Evolutionary conservation across 768 basidiomycete genomes (phyloP).

Genomic region (Termitomyces sp.): DNA sequence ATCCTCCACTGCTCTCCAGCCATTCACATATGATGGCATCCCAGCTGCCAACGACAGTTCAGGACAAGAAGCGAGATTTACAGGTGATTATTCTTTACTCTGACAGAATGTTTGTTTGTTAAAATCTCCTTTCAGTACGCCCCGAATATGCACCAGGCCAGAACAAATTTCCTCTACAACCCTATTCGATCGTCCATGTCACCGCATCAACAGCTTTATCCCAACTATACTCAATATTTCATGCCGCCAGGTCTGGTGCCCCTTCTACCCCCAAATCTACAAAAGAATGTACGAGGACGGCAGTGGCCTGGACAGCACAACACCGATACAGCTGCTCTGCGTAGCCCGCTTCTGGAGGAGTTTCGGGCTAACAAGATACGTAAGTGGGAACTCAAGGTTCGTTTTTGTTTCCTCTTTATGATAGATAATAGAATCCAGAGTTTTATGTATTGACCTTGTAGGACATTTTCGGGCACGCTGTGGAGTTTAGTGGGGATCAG

Average conservation of each 20-base stretch:
- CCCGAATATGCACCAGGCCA: conserved; percentile 35
- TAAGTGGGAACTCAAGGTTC: conserved; percentile 79
- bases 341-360: conserved; percentile 78
- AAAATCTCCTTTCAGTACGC: conserved; percentile 5
- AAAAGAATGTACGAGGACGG: conserved; percentile 39
- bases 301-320: conserved; percentile 33
- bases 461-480: conserved; percentile 84
- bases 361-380: conserved; percentile 77
- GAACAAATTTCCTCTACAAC: conserved; percentile 37
- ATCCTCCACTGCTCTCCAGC: conserved; percentile 1
- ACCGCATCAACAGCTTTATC: conserved; percentile 41
- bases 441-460: conserved; percentile 25
- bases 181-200: conserved; percentile 39
- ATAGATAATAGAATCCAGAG: neutral
- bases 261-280: conserved; percentile 28
- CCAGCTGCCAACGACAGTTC: conserved; percentile 38
- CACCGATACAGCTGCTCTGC: conserved; percentile 33
- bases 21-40: conserved; percentile 53
- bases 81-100: conserved; percentile 35
- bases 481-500: conserved; percentile 93
- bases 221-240: conserved; percentile 49
- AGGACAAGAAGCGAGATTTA: conserved; percentile 54
- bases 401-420: conserved; percentile 20
- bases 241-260: conserved; percentile 37
- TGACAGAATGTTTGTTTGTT: conserved; percentile 5